These are phyloP conservation scores for Populus euphratica DNA, from an alignment of 345 rosid species.

Conservation along the genomic window DNA sequence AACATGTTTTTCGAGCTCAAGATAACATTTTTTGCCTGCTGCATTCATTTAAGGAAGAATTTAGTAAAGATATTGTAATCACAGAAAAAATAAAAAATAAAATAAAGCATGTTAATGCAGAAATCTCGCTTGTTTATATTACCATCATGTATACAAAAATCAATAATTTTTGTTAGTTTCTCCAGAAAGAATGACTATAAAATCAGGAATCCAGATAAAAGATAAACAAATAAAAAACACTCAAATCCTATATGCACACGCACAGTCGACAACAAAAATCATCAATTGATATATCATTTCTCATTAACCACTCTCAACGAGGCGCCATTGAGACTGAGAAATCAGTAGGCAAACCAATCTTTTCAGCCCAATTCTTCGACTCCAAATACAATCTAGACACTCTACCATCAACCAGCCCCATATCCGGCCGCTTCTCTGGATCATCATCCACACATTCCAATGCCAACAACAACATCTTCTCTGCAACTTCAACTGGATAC, in stretches of 20 bases:
- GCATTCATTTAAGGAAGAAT: background rate
- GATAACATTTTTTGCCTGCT: background rate
- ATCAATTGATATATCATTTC: background rate
- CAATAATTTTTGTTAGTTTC: background rate
- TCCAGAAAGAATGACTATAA: background rate
- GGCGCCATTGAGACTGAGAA: slow-evolving; percentile 33
- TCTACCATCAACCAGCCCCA: slow-evolving; percentile 23
- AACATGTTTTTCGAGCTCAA: background rate
- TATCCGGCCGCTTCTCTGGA: slow-evolving; percentile 27
- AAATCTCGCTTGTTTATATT: background rate
- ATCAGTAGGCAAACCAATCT: slow-evolving; percentile 23
- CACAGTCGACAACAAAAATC: background rate
- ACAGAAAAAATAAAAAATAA: background rate
- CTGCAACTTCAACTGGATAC: slow-evolving; percentile 28
- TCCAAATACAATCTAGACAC: slow-evolving; percentile 31
- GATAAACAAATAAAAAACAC: background rate
- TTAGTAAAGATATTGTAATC: background rate
- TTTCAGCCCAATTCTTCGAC: slow-evolving; percentile 29
- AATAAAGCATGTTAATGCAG: background rate
- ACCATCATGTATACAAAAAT: background rate
- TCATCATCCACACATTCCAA: slow-evolving; percentile 30
- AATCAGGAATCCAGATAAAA: background rate
- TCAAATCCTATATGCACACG: background rate
- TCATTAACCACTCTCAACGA: slow-evolving; percentile 1
- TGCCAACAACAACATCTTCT: slow-evolving; percentile 21